These are phyloP conservation scores for Hymenotorrendiella dingleyae DNA, from an alignment of 2,329 filamentous ascomycete species.

Conservation along the genomic window DNA sequence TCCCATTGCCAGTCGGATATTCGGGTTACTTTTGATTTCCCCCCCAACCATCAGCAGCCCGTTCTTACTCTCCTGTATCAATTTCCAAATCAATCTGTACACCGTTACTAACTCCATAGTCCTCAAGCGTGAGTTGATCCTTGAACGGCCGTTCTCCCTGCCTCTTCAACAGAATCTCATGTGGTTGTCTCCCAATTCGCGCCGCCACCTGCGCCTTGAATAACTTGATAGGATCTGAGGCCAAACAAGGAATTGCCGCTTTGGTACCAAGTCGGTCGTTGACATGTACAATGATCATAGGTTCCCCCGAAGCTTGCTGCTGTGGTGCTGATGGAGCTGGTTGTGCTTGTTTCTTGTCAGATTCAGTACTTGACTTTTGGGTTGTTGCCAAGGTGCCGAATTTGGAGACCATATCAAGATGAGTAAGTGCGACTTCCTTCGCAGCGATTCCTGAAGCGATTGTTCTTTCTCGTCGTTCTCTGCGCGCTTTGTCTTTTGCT, in stretches of 20 bases:
- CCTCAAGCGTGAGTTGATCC: conserved; percentile 77
- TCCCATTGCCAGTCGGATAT: too few relatives aligned
- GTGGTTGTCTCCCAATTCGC: conserved; percentile 79
- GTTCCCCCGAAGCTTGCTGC: conserved; percentile 42
- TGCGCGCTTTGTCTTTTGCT: conserved; percentile 26
- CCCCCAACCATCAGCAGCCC: too few relatives aligned
- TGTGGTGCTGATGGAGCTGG: conserved; percentile 17
- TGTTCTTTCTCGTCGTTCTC: conserved; percentile 6
- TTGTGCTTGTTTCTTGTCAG: not conserved
- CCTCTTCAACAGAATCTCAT: conserved; percentile 86
- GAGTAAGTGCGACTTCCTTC: conserved; percentile 27
- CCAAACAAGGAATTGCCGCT: conserved; percentile 82
- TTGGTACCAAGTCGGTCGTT: conserved; percentile 98
- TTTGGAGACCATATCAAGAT: conserved; percentile 29
- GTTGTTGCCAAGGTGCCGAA: conserved; percentile 18
- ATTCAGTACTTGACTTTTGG: not conserved
- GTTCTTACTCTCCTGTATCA: conserved; percentile 31
- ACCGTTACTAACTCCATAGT: conserved; percentile 92
- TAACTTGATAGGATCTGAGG: conserved; percentile 74
- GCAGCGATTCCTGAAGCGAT: not conserved
- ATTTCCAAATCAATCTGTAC: conserved; percentile 44
- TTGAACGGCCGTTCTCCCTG: conserved; percentile 94
- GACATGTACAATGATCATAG: conserved; percentile 90
- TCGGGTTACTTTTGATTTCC: too few relatives aligned
- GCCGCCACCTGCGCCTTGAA: conserved; percentile 92